These are phyloP conservation scores for Claviceps sp. DNA, from an alignment of 2,329 filamentous ascomycete species.

Conservation along the genomic window DNA sequence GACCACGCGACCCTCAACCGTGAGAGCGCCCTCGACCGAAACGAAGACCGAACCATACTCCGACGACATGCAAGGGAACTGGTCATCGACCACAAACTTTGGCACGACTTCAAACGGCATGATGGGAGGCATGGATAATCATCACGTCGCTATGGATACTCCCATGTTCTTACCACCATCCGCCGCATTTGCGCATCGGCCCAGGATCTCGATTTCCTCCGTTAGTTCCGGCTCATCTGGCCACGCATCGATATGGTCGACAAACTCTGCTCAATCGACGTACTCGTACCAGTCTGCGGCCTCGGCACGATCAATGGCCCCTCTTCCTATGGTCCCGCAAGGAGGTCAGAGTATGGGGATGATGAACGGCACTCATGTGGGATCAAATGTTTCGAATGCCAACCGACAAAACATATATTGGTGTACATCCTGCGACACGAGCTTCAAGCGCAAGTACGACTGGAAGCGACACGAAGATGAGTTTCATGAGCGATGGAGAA, in stretches of 20 bases:
- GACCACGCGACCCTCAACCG: constrained; percentile 7
- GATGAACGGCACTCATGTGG: constrained; percentile 20
- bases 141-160: constrained; percentile 8
- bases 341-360: constrained; percentile 14
- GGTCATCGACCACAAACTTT: constrained; percentile 6
- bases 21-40: constrained; percentile 12
- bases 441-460: constrained; percentile 54
- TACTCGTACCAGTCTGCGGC: constrained; percentile 26
- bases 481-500: constrained; percentile 55
- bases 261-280: constrained; percentile 24
- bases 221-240: constrained; percentile 36
- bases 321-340: constrained; percentile 22
- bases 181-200: constrained; percentile 26
- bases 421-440: constrained; percentile 48
- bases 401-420: constrained; percentile 37
- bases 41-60: constrained; percentile 18
- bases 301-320: constrained; percentile 21
- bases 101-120: constrained; percentile 4
- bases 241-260: constrained; percentile 33
- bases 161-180: constrained; percentile 22
- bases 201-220: constrained; percentile 34
- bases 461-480: constrained; percentile 59
- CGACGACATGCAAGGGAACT: constrained; percentile 16
- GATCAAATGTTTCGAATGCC: constrained; percentile 15
- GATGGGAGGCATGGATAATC: constrained; percentile 4